Percentiles rank a stretch among this genome's conserved stretches.
Evolutionary conservation across 306 rosid species (phyloP).

Genomic region (Cucumis hystrix): DNA sequence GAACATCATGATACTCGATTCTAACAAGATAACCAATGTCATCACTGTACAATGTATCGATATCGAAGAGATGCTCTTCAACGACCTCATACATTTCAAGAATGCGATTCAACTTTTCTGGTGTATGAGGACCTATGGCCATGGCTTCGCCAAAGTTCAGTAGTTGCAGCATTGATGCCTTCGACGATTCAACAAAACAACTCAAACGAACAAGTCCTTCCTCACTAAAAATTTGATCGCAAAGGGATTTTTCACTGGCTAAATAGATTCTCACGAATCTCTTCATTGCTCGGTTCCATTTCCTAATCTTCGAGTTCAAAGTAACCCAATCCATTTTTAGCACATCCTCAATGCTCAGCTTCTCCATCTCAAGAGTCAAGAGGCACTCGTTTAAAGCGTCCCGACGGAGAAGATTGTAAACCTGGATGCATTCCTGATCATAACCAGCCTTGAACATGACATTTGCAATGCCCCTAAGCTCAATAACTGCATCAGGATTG

Average conservation of each 20-base stretch:
- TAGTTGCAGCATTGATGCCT: conserved; percentile 77
- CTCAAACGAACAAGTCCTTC: conserved; percentile 28
- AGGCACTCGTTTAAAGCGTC: conserved; percentile 84
- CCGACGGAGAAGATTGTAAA: conserved; percentile 47
- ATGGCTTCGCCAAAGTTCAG: conserved; percentile 84
- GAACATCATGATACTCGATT: conserved; percentile 61
- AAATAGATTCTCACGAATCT: conserved; percentile 75
- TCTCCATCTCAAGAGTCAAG: conserved; percentile 67
- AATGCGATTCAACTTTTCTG: conserved; percentile 65
- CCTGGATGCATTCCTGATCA: conserved; percentile 60
- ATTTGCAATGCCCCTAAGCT: conserved; percentile 52
- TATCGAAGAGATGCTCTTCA: conserved; percentile 50
- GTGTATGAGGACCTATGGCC: conserved; percentile 83
- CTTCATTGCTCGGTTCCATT: conserved; percentile 80
- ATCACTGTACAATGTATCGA: conserved; percentile 45
- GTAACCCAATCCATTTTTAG: conserved; percentile 57
- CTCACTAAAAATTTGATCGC: conserved; percentile 63
- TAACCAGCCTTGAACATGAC: conserved; percentile 58
- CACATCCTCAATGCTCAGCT: conserved; percentile 74
- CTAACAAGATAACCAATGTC: conserved; percentile 59
- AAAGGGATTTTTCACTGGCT: conserved; percentile 66
- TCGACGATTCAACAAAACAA: conserved; percentile 74
- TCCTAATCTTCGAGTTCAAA: conserved; percentile 63
- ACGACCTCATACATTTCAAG: conserved; percentile 93
- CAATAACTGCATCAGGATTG: conserved; percentile 45